phyloP scores from a whole-genome alignment of 129 eudicot species.

The Tagetes erecta region DNA sequence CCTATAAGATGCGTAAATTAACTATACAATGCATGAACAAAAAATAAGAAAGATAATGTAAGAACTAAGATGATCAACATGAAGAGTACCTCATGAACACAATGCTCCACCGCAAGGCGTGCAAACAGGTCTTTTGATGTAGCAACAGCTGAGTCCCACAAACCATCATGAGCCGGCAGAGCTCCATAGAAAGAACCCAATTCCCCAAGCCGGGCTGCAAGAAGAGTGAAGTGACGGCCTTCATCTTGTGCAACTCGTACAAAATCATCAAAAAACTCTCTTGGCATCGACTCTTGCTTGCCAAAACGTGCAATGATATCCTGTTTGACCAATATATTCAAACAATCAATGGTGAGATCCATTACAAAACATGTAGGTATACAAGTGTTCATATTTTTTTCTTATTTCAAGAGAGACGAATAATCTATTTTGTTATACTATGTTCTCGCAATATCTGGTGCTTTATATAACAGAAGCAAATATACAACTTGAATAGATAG shows the following conservation, averaged over 20 bases:
- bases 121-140: constrained; percentile 79
- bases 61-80: not conserved
- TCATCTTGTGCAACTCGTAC: constrained; percentile 98
- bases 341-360: not conserved
- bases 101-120: constrained; percentile 91
- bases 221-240: constrained; percentile 93
- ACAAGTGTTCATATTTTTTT: too few relatives aligned
- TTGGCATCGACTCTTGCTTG: constrained; percentile 86
- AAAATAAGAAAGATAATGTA: not conserved
- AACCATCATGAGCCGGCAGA: constrained; percentile 92
- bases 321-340: constrained; percentile 20
- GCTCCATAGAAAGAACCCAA: constrained; percentile 95
- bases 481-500: not conserved
- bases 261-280: constrained; percentile 89
- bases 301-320: constrained; percentile 96
- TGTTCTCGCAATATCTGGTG: not conserved
- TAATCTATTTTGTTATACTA: too few relatives aligned
- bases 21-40: constrained; percentile 3
- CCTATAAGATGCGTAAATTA: not conserved
- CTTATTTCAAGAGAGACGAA: too few relatives aligned
- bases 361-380: too few relatives aligned
- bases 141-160: constrained; percentile 96
- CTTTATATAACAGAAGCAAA: constrained; percentile 1
- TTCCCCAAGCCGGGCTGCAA: constrained; percentile 78
- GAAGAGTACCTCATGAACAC: constrained; percentile 86